phyloP scores from a whole-genome alignment of 225 moss, liverwort and hornwort species.

The Pleurozium schreberi region DNA sequence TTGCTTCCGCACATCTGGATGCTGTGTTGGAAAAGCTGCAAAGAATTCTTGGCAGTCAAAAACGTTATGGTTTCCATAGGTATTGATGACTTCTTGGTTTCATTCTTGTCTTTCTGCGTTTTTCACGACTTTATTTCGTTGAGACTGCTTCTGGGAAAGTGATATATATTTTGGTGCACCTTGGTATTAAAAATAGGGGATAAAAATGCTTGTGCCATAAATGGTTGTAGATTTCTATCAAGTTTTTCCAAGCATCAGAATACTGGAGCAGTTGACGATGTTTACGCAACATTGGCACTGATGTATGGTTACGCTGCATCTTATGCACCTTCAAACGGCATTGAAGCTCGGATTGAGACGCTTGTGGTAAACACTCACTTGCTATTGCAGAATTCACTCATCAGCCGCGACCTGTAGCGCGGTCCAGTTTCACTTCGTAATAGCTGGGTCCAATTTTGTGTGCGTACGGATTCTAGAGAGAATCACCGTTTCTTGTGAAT shows the following conservation, averaged over 20 bases:
- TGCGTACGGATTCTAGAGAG: not conserved
- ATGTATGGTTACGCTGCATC: constrained; percentile 42
- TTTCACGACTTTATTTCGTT: not conserved
- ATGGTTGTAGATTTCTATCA: constrained; percentile 11
- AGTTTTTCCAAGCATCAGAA: constrained; percentile 15
- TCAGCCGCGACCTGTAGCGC: not conserved
- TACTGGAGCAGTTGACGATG: constrained; percentile 4
- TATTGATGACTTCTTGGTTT: not conserved
- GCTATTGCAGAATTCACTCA: not conserved
- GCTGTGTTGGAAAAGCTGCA: constrained; percentile 18
- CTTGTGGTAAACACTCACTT: constrained; percentile 14
- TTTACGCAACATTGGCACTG: constrained; percentile 33
- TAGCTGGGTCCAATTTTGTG: not conserved
- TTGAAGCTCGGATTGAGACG: constrained; percentile 35
- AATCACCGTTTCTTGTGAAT: not conserved
- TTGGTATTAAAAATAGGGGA: not conserved
- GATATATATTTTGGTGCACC: not conserved
- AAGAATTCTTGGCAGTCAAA: constrained; percentile 12
- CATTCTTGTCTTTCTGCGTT: not conserved
- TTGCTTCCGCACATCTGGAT: constrained; percentile 36
- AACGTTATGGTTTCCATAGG: constrained; percentile 9
- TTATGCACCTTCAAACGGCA: constrained; percentile 32
- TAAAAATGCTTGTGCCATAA: not conserved
- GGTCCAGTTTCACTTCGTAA: not conserved
- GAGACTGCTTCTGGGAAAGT: not conserved